Percentiles rank a stretch among this genome's conserved stretches.
These are phyloP conservation scores for Boletus edulis DNA, from an alignment of 768 basidiomycete genomes.

Conservation along the genomic window DNA sequence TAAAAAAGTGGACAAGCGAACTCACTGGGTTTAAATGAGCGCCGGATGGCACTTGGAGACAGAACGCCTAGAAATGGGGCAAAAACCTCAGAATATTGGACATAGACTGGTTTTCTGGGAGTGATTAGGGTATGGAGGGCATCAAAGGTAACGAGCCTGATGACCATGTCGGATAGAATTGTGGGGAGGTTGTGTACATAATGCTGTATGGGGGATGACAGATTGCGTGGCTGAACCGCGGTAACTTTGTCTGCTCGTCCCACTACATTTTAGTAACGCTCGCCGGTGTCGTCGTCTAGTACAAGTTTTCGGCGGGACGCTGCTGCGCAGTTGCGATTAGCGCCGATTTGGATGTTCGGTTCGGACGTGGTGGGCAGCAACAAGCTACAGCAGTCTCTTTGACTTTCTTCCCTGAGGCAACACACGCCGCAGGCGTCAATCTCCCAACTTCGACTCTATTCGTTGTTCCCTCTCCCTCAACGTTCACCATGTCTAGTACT, in stretches of 20 bases:
- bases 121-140: slow-evolving; percentile 71
- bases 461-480: slow-evolving; percentile 13
- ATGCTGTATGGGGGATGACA: background rate
- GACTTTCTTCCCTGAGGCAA: slow-evolving; percentile 13
- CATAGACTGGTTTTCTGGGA: slow-evolving; percentile 64
- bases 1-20: background rate
- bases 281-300: background rate
- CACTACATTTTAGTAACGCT: background rate
- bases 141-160: slow-evolving; percentile 77
- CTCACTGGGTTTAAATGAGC: slow-evolving; percentile 60
- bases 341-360: slow-evolving; percentile 16
- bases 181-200: slow-evolving; percentile 9
- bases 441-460: slow-evolving; percentile 11
- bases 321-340: slow-evolving; percentile 15
- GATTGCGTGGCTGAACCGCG: slow-evolving; percentile 5
- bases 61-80: slow-evolving; percentile 64
- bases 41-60: slow-evolving; percentile 48
- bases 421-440: slow-evolving; percentile 33
- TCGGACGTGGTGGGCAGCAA: slow-evolving; percentile 14
- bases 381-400: background rate
- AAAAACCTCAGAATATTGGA: slow-evolving; percentile 61
- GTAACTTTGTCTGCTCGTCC: slow-evolving; percentile 16
- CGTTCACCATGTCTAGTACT: slow-evolving; percentile 29
- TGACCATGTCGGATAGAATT: slow-evolving; percentile 16
- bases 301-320: slow-evolving; percentile 1